These are phyloP conservation scores for Mercurialis annua DNA, from an alignment of 345 rosid species.

Conservation along the genomic window DNA sequence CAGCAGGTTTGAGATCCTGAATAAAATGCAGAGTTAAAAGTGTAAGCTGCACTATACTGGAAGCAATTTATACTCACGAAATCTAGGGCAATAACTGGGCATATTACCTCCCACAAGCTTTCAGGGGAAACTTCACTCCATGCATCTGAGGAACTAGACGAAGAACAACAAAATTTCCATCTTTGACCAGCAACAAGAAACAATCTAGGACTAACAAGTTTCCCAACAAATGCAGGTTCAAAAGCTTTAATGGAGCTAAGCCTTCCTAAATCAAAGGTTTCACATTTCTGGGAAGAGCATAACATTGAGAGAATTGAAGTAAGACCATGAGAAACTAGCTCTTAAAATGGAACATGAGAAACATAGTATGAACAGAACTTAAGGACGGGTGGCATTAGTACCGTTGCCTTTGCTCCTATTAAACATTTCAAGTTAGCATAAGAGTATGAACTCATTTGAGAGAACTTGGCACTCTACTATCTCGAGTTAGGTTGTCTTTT, in stretches of 20 bases:
- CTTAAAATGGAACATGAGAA: neutral
- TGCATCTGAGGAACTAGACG: slow-evolving; percentile 42
- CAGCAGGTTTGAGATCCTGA: slow-evolving; percentile 61
- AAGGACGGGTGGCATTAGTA: neutral
- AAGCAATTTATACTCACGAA: neutral
- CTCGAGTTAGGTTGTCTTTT: neutral
- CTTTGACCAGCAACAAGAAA: slow-evolving; percentile 41
- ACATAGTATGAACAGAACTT: neutral
- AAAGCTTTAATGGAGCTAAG: slow-evolving; percentile 34
- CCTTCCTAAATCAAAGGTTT: slow-evolving; percentile 41
- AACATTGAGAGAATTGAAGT: slow-evolving; percentile 15
- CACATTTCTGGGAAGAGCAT: slow-evolving; percentile 43
- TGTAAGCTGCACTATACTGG: slow-evolving; percentile 5
- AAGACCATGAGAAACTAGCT: neutral
- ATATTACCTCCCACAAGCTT: slow-evolving; percentile 88
- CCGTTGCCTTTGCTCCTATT: neutral
- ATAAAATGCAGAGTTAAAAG: slow-evolving; percentile 6
- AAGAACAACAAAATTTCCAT: slow-evolving; percentile 53
- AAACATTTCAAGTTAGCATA: neutral
- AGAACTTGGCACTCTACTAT: slow-evolving; percentile 1
- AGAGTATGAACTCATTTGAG: neutral
- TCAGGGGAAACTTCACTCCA: slow-evolving; percentile 55
- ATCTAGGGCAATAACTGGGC: slow-evolving; percentile 8
- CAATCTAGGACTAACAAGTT: slow-evolving; percentile 40
- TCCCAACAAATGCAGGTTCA: slow-evolving; percentile 33